Evolutionary conservation across 2,329 filamentous ascomycete genomes (phyloP).

Genomic region (Curvularia hawaiiensis): DNA sequence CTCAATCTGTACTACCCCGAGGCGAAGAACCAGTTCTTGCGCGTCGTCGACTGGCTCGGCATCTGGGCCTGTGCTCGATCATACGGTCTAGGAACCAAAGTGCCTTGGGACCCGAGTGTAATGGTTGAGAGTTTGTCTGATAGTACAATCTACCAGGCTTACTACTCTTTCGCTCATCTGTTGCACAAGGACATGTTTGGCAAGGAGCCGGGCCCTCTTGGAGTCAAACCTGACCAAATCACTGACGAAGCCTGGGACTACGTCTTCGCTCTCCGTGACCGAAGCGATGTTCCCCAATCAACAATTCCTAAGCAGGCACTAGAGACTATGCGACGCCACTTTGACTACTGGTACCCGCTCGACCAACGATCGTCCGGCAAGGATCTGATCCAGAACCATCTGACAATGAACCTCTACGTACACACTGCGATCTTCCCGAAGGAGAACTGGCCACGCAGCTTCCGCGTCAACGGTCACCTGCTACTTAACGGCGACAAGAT

Average conservation of each 20-base stretch:
- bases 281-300: slow-evolving; percentile 69
- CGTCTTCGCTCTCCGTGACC: slow-evolving; percentile 79
- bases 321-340: slow-evolving; percentile 83
- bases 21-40: slow-evolving; percentile 68
- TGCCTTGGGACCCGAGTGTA: slow-evolving; percentile 91
- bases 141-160: slow-evolving; percentile 87
- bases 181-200: slow-evolving; percentile 90
- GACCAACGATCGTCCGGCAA: slow-evolving; percentile 90
- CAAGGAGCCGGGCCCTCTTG: slow-evolving; percentile 50
- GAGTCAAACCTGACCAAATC: slow-evolving; percentile 81
- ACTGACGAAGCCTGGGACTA: slow-evolving; percentile 97
- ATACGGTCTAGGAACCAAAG: slow-evolving; percentile 89
- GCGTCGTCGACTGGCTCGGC: slow-evolving; percentile 85
- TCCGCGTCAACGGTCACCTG: slow-evolving; percentile 91
- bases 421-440: slow-evolving; percentile 87
- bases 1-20: slow-evolving; percentile 78
- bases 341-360: slow-evolving; percentile 96
- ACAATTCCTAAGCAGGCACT: slow-evolving; percentile 77
- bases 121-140: slow-evolving; percentile 92
- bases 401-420: slow-evolving; percentile 95
- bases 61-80: slow-evolving; percentile 88
- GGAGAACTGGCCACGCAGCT: slow-evolving; percentile 84
- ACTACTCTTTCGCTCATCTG: slow-evolving; percentile 64
- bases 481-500: slow-evolving; percentile 98
- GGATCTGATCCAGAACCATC: slow-evolving; percentile 73